phyloP scores from a whole-genome alignment of 1,284 basidiomycete genomes.

The Trichosporon coremiiforme region DNA sequence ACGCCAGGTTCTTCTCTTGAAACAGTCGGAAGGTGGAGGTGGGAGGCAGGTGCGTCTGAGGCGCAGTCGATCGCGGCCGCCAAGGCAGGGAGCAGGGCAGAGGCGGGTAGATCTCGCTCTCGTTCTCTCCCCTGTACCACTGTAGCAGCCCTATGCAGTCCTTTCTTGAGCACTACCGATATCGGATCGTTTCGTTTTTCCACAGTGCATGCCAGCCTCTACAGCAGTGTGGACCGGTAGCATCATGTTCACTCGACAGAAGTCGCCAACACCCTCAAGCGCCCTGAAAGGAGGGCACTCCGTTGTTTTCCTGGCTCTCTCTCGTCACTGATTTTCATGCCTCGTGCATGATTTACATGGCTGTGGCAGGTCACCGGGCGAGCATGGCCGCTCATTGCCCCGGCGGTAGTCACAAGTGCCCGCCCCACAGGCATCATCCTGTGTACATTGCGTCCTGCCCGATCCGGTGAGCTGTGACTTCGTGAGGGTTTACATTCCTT shows the following conservation, averaged over 20 bases:
- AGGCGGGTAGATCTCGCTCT: neutral
- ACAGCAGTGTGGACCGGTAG: no score
- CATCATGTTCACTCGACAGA: neutral
- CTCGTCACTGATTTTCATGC: slow-evolving; percentile 9
- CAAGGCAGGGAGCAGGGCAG: neutral
- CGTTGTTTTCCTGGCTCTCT: neutral
- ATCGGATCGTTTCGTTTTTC: neutral
- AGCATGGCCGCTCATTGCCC: neutral
- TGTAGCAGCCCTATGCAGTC: no score
- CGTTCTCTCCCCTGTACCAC: no score
- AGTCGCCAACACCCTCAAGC: neutral
- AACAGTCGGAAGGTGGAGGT: slow-evolving; percentile 8
- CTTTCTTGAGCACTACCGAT: no score
- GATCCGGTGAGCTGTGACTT: neutral
- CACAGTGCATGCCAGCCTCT: neutral
- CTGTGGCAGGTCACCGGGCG: neutral
- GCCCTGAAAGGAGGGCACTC: neutral
- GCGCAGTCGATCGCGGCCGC: neutral
- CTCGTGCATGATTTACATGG: neutral
- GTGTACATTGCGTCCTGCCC: neutral
- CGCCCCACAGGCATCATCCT: neutral
- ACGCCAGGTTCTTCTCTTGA: no score
- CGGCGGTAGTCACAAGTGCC: neutral
- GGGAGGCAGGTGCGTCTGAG: no score
- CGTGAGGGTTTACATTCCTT: neutral